Percentiles rank a stretch among this genome's conserved stretches.
Conservation (phyloP, 345 rosid genomes). For the Acer saccharum region DNA sequence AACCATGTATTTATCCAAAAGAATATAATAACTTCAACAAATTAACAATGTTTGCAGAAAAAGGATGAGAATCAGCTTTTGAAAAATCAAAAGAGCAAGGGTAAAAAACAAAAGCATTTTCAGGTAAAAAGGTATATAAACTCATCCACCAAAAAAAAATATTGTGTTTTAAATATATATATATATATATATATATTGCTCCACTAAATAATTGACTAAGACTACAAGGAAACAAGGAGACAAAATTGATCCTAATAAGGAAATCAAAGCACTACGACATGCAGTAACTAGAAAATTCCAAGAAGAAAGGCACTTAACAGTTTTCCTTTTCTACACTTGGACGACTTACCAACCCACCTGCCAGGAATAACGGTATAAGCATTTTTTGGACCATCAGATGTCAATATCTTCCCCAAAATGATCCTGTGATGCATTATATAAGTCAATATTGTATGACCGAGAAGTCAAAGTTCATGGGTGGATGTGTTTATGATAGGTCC, state of each 20-base stretch:
- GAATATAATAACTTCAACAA: not conserved
- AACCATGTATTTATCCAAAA: not conserved
- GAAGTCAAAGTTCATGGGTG: conserved; percentile 33
- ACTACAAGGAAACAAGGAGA: conserved; percentile 11
- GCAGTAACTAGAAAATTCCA: conserved; percentile 23
- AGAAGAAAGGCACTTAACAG: conserved; percentile 16
- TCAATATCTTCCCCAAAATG: conserved; percentile 89
- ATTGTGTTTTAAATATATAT: not conserved
- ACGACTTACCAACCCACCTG: conserved; percentile 95
- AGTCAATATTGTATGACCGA: conserved; percentile 37
- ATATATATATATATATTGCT: too few relatives aligned
- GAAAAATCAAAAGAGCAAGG: not conserved
- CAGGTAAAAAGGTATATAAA: not conserved
- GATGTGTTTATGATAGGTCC: conserved; percentile 28
- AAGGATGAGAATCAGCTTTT: not conserved
- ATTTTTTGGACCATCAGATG: conserved; percentile 86
- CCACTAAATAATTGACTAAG: not conserved
- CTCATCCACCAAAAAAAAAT: conserved; percentile 1
- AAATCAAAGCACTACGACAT: conserved; percentile 19
- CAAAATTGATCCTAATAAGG: not conserved
- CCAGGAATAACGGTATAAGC: conserved; percentile 81
- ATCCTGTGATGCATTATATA: conserved; percentile 83
- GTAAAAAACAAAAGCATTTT: conserved; percentile 3
- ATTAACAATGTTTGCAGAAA: not conserved
- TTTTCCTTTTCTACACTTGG: conserved; percentile 34